These are phyloP conservation scores for Russula vinacea DNA, from an alignment of 768 basidiomycete genomes.

Conservation along the genomic window DNA sequence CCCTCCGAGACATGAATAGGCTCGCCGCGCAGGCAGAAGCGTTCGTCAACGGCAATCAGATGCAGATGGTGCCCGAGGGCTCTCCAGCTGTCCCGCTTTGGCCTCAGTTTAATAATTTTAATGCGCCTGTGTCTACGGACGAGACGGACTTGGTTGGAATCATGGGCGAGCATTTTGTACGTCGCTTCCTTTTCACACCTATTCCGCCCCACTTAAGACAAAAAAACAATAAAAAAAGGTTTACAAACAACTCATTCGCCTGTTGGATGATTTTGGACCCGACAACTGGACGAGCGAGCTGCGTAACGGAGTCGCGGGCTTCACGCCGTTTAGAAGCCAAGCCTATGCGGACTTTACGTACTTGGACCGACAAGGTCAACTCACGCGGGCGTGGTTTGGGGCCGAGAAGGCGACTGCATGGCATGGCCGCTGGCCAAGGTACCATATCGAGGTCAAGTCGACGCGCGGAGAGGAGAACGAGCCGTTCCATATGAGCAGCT, in stretches of 20 bases:
- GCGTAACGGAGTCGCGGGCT: slow-evolving; percentile 26
- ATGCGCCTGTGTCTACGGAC: slow-evolving; percentile 2
- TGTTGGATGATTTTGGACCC: slow-evolving; percentile 28
- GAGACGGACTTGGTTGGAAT: slow-evolving; percentile 25
- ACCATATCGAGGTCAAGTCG: slow-evolving; percentile 36
- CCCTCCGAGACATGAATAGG: background rate
- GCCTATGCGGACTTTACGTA: slow-evolving; percentile 34
- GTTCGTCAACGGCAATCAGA: slow-evolving; percentile 1
- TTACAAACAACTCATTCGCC: slow-evolving; percentile 19
- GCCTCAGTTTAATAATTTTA: slow-evolving; percentile 14
- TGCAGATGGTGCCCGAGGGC: background rate
- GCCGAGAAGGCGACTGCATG: slow-evolving; percentile 24
- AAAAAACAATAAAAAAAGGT: slow-evolving; percentile 21
- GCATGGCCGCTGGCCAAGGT: slow-evolving; percentile 32
- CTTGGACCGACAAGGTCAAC: slow-evolving; percentile 28
- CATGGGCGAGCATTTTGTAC: slow-evolving; percentile 30
- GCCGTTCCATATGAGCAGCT: slow-evolving; percentile 33
- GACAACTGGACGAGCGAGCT: slow-evolving; percentile 36
- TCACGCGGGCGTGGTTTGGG: slow-evolving; percentile 31
- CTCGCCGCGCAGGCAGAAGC: background rate
- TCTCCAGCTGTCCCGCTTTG: background rate
- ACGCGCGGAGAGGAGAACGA: slow-evolving; percentile 26
- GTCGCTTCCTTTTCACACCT: background rate
- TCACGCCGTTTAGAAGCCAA: slow-evolving; percentile 23
- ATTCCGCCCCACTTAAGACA: background rate